phyloP scores from a whole-genome alignment of 495 filamentous ascomycete species.

The Daldinia bambusicola region DNA sequence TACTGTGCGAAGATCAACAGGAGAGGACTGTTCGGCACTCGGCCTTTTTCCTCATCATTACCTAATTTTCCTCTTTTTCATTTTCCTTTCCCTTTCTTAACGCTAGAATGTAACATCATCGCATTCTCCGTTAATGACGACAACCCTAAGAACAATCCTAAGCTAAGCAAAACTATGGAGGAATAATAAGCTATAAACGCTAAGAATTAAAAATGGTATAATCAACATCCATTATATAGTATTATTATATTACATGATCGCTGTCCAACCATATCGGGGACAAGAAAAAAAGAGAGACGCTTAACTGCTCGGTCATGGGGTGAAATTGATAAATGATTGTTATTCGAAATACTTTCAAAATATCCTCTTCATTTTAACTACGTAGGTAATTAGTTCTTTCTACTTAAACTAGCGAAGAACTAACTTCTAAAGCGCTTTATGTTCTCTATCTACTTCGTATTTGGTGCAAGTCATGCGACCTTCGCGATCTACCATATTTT shows the following conservation, averaged over 20 bases:
- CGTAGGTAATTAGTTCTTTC: neutral
- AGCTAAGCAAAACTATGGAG: no score
- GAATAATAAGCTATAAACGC: no score
- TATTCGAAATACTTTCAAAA: neutral
- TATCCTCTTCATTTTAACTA: no score
- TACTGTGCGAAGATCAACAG: neutral
- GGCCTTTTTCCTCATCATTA: neutral
- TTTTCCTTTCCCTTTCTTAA: neutral
- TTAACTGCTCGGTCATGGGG: conserved; percentile 27
- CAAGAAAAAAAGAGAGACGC: neutral
- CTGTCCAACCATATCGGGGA: neutral
- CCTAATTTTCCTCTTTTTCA: neutral
- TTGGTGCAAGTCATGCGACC: conserved; percentile 27
- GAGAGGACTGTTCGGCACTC: neutral
- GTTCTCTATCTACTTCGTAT: conserved; percentile 6
- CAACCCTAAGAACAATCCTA: neutral
- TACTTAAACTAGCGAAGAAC: neutral
- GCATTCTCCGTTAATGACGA: neutral
- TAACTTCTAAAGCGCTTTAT: conserved; percentile 6
- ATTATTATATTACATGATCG: neutral
- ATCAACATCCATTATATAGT: neutral
- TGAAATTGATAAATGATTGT: conserved; percentile 11
- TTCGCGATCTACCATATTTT: conserved; percentile 7
- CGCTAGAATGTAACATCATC: neutral
- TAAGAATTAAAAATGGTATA: no score